These are phyloP conservation scores for Didymosphaeria variabile DNA, from an alignment of 2,329 filamentous ascomycete genomes.

Conservation along the genomic window DNA sequence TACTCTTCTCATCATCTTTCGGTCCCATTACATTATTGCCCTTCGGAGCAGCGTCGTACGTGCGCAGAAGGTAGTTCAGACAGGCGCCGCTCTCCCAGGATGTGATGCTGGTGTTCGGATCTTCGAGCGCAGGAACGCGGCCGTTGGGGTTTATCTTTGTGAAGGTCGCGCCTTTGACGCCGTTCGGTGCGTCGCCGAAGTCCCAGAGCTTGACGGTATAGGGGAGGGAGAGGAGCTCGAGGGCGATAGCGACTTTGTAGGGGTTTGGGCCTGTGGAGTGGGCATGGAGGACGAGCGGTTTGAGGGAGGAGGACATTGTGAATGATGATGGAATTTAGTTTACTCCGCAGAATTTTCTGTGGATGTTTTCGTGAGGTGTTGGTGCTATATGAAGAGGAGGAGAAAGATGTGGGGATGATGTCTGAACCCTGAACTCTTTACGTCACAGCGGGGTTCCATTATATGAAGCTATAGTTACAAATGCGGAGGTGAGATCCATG, in stretches of 20 bases:
- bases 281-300: conserved; percentile 4
- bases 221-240: conserved; percentile 44
- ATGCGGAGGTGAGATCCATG: neutral
- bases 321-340: neutral
- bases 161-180: conserved; percentile 23
- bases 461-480: neutral
- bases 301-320: conserved; percentile 2
- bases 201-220: conserved; percentile 25
- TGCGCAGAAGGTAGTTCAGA: conserved; percentile 9
- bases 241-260: conserved; percentile 25
- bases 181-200: conserved; percentile 16
- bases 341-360: neutral
- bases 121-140: conserved; percentile 46
- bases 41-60: neutral
- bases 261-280: conserved; percentile 25
- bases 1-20: neutral
- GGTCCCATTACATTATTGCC: neutral
- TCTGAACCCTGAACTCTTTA: neutral
- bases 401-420: conserved; percentile 1
- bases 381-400: neutral
- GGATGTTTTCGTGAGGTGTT: neutral
- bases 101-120: conserved; percentile 52
- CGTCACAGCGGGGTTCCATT: conserved; percentile 6
- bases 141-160: conserved; percentile 28
- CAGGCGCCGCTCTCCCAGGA: conserved; percentile 53